Percentiles rank a stretch among this genome's conserved stretches.
Evolutionary conservation across 176 grass and related monocot genomes (phyloP).

Genomic region (Stipa capillata): DNA sequence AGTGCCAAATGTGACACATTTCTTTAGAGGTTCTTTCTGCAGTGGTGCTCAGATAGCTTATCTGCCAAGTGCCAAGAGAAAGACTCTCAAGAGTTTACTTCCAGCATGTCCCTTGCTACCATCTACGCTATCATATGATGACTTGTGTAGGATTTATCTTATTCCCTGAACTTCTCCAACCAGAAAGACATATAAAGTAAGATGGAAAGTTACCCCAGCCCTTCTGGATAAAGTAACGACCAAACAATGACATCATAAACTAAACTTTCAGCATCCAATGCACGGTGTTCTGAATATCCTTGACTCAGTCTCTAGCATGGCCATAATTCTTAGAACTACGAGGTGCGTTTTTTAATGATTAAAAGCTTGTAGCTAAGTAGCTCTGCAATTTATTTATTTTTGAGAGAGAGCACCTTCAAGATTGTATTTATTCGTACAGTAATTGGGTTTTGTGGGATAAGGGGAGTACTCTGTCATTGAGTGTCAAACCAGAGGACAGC

Average conservation of each 20-base stretch:
- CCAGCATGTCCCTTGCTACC: neutral
- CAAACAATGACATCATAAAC: constrained; percentile 1
- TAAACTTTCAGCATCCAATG: neutral
- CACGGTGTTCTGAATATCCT: neutral
- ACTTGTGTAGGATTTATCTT: neutral
- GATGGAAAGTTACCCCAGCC: neutral
- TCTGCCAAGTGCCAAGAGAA: neutral
- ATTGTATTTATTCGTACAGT: neutral
- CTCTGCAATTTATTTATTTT: neutral
- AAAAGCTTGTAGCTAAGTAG: neutral
- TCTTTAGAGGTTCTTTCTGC: neutral
- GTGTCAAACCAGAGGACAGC: neutral
- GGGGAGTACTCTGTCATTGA: neutral
- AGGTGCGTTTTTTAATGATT: neutral
- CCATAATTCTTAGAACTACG: neutral
- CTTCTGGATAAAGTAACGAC: constrained; percentile 12
- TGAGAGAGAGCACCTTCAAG: neutral
- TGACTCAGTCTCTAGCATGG: neutral
- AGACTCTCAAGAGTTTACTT: neutral
- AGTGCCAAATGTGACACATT: neutral
- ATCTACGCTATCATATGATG: neutral
- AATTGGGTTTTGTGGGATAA: neutral
- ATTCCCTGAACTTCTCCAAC: neutral
- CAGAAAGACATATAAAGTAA: neutral
- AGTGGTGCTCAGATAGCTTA: neutral